These are phyloP conservation scores for Pogostemon cablin DNA, from an alignment of 257 asterid species.

Conservation along the genomic window DNA sequence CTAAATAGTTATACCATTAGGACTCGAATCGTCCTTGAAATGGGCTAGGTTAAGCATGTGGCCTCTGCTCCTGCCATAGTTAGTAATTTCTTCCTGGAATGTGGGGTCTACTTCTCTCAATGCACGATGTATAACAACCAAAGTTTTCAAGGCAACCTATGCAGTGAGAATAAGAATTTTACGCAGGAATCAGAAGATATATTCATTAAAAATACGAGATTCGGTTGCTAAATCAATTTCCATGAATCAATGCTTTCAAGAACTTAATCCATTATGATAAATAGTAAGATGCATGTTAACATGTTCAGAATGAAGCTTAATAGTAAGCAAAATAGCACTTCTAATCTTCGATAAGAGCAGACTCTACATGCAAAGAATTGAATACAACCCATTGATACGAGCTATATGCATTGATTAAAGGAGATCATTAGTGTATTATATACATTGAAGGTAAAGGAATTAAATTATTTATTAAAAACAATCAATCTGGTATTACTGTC, in stretches of 20 bases:
- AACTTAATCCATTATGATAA: neutral
- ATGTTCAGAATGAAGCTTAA: too few relatives aligned
- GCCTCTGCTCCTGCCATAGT: conserved; percentile 80
- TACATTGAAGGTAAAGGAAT: too few relatives aligned
- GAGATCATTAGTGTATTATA: too few relatives aligned
- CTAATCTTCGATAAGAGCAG: too few relatives aligned
- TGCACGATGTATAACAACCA: conserved; percentile 96
- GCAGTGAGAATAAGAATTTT: conserved; percentile 6
- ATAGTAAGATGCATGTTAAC: neutral
- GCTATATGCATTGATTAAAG: too few relatives aligned
- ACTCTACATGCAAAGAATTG: too few relatives aligned
- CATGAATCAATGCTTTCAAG: neutral
- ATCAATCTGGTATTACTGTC: too few relatives aligned
- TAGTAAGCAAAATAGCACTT: too few relatives aligned
- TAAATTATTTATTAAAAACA: too few relatives aligned
- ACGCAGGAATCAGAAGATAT: neutral
- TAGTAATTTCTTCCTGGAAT: conserved; percentile 89
- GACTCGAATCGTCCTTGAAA: conserved; percentile 97
- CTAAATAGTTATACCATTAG: conserved; percentile 61
- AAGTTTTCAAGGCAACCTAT: conserved; percentile 95
- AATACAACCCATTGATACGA: too few relatives aligned
- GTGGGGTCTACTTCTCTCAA: conserved; percentile 94
- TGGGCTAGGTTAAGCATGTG: conserved; percentile 91
- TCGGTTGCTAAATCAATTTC: neutral
- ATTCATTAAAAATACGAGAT: neutral